Conservation (phyloP, 345 rosid genomes). For the Sapria himalayana region DNA sequence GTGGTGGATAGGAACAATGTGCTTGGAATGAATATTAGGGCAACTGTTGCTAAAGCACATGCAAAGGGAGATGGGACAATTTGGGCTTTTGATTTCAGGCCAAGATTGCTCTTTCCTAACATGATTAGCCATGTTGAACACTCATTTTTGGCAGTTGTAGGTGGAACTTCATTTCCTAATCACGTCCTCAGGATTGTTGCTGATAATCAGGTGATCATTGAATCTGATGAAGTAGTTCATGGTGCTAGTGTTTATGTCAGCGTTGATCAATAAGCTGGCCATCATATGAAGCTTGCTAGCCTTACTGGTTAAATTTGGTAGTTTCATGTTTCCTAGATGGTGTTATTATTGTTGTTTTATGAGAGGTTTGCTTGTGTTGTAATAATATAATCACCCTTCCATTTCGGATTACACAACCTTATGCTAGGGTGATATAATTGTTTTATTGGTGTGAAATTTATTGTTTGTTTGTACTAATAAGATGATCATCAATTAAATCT, state of each 20-base stretch:
- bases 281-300: no score
- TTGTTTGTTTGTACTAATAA: no score
- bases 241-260: conserved; percentile 33
- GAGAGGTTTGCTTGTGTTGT: no score
- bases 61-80: conserved; percentile 39
- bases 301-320: no score
- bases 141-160: conserved; percentile 22
- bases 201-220: conserved; percentile 34
- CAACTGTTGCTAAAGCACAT: conserved; percentile 42
- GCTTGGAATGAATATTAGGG: conserved; percentile 33
- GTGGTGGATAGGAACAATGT: conserved; percentile 59
- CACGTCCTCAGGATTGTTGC: conserved; percentile 40
- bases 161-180: conserved; percentile 22
- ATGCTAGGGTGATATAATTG: no score
- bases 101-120: conserved; percentile 44
- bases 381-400: no score
- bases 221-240: conserved; percentile 29
- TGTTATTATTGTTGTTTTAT: no score
- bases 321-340: no score
- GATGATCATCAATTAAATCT: no score
- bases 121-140: conserved; percentile 48
- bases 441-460: no score
- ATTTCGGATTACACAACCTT: no score
- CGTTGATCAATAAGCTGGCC: conserved; percentile 47
- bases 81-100: conserved; percentile 50